A percentile compares a stretch with the other conserved stretches of the same genome.
phyloP scores from a whole-genome alignment of 2,329 filamentous ascomycete species.

The Corinectria fuckeliana region DNA sequence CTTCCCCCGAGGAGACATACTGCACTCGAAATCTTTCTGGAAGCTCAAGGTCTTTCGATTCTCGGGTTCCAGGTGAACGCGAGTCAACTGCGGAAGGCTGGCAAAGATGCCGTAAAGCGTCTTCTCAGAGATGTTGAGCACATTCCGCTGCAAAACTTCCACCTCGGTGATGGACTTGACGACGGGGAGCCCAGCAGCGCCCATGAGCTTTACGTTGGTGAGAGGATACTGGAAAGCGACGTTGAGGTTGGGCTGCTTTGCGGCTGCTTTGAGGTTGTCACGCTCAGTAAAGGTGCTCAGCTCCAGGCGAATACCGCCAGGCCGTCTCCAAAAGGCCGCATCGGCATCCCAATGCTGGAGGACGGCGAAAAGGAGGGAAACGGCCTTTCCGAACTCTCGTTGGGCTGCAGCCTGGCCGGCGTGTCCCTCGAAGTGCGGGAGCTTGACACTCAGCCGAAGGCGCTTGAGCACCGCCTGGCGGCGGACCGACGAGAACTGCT shows the following conservation, averaged over 20 bases:
- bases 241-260: not conserved
- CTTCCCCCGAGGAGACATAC: too few relatives aligned
- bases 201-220: too few relatives aligned
- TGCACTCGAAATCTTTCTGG: not conserved
- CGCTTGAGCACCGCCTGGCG: not conserved
- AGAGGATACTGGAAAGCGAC: too few relatives aligned
- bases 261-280: too few relatives aligned
- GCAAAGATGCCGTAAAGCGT: not conserved
- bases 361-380: not conserved
- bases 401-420: not conserved
- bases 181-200: not conserved
- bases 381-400: not conserved
- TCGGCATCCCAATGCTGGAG: not conserved
- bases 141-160: too few relatives aligned
- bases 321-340: not conserved
- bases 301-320: not conserved
- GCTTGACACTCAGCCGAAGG: not conserved
- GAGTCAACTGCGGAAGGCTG: not conserved
- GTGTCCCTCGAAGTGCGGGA: not conserved
- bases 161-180: not conserved
- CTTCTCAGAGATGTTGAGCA: not conserved
- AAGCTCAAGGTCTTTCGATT: not conserved
- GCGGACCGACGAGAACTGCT: not conserved
- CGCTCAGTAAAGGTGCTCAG: not conserved
- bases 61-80: not conserved